Conservation (phyloP, 768 basidiomycete genomes). For the Russula sp. region DNA sequence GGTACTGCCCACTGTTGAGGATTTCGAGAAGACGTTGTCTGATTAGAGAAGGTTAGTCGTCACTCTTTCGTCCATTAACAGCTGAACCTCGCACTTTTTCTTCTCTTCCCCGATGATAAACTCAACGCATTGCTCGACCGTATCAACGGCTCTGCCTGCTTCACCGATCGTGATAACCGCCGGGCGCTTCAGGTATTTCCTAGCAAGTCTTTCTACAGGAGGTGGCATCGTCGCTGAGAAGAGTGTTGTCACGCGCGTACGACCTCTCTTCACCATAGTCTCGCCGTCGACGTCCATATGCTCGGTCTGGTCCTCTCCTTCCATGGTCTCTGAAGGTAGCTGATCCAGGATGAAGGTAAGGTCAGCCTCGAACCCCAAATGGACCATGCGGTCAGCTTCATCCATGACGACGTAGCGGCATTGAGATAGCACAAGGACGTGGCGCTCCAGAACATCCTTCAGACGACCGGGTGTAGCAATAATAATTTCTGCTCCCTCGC, state of each 20-base stretch:
- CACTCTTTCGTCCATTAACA: neutral
- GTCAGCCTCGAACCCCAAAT: constrained; percentile 94
- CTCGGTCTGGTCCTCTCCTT: constrained; percentile 75
- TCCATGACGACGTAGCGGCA: constrained; percentile 99
- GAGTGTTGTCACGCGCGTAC: constrained; percentile 89
- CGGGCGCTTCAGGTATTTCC: constrained; percentile 90
- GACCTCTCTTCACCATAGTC: constrained; percentile 65
- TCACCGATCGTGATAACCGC: constrained; percentile 98
- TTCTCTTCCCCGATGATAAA: constrained; percentile 92
- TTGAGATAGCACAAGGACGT: constrained; percentile 92
- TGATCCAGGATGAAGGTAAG: constrained; percentile 93
- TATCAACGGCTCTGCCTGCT: constrained; percentile 96
- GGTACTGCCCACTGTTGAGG: constrained; percentile 78
- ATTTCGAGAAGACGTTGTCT: constrained; percentile 88
- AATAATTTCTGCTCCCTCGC: constrained; percentile 98
- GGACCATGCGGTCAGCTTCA: constrained; percentile 99
- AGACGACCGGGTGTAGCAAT: constrained; percentile 98
- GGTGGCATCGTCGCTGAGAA: constrained; percentile 99
- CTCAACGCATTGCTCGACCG: constrained; percentile 94
- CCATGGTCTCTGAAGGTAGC: constrained; percentile 82
- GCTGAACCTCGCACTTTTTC: constrained; percentile 69
- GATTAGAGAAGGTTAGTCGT: neutral
- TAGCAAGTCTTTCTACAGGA: constrained; percentile 90
- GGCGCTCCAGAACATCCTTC: constrained; percentile 95
- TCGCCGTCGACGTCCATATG: constrained; percentile 76